These are phyloP conservation scores for Colletotrichum gigasporum DNA, from an alignment of 2,329 filamentous ascomycete species.

Conservation along the genomic window DNA sequence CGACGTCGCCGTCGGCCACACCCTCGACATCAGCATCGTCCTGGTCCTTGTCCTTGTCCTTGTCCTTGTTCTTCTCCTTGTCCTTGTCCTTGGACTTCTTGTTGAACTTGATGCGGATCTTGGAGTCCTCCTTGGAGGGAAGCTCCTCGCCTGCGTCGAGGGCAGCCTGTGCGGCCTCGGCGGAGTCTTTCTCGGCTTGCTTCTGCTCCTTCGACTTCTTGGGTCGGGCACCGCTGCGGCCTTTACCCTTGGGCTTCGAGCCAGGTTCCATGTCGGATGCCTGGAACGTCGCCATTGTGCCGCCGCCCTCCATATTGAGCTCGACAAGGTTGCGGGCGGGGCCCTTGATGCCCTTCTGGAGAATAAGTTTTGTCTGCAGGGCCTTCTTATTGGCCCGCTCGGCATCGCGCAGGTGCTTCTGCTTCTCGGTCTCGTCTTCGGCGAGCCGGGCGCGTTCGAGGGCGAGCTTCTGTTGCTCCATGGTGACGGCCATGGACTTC, in stretches of 20 bases:
- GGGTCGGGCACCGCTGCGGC: constrained; percentile 71
- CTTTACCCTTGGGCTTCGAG: constrained; percentile 59
- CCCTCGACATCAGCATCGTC: constrained; percentile 49
- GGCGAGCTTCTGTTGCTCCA: constrained; percentile 88
- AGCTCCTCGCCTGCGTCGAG: constrained; percentile 81
- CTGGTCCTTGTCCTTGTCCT: constrained; percentile 43
- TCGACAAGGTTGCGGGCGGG: constrained; percentile 73
- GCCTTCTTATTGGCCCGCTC: constrained; percentile 94
- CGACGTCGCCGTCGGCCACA: constrained; percentile 38
- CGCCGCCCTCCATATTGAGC: constrained; percentile 85
- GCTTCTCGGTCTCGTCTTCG: constrained; percentile 83
- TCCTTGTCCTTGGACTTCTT: constrained; percentile 58
- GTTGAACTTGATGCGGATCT: constrained; percentile 71
- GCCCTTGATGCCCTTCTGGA: constrained; percentile 87
- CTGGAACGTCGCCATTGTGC: constrained; percentile 86
- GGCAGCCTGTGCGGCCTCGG: constrained; percentile 87
- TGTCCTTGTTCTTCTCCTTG: constrained; percentile 51
- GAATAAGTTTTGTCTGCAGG: constrained; percentile 85
- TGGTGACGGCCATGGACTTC: constrained; percentile 93
- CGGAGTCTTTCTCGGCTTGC: constrained; percentile 81
- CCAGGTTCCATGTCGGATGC: constrained; percentile 65
- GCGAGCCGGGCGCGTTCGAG: constrained; percentile 81
- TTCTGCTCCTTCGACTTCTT: constrained; percentile 94
- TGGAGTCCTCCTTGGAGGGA: constrained; percentile 66
- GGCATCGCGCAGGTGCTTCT: constrained; percentile 83